Evolutionary conservation across 176 grass and related monocot genomes (phyloP).

Genomic region (Raddia distichophylla): DNA sequence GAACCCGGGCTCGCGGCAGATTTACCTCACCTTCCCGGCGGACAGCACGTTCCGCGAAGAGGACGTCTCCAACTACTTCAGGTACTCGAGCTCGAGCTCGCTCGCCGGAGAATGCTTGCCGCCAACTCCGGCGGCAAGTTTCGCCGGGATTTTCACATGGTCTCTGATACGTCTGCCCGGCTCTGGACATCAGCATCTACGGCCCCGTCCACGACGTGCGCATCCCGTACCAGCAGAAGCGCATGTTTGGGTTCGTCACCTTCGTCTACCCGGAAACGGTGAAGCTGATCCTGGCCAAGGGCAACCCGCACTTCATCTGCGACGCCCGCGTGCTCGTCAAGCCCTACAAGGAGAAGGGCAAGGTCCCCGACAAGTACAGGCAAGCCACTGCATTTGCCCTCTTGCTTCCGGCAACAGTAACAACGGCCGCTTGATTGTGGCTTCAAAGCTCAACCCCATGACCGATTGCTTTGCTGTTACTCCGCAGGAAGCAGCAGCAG

Average conservation of each 20-base stretch:
- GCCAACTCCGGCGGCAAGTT: background rate
- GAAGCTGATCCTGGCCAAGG: slow-evolving; percentile 95
- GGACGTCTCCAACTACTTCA: slow-evolving; percentile 98
- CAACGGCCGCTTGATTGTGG: background rate
- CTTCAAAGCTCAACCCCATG: background rate
- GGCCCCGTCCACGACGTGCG: slow-evolving; percentile 95
- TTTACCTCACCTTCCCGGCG: slow-evolving; percentile 99
- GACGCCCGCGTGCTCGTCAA: slow-evolving; percentile 98
- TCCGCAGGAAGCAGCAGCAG: slow-evolving; percentile 76
- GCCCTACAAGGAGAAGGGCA: slow-evolving; percentile 99
- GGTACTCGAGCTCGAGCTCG: slow-evolving; percentile 35
- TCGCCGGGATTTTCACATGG: background rate
- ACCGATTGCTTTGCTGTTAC: slow-evolving; percentile 26
- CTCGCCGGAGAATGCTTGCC: background rate
- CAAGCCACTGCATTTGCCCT: slow-evolving; percentile 31
- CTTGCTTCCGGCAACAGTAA: slow-evolving; percentile 18
- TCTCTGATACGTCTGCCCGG: background rate
- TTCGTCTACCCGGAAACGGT: slow-evolving; percentile 98
- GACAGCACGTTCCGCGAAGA: slow-evolving; percentile 98
- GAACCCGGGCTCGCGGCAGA: slow-evolving; percentile 89
- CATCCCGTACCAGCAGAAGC: slow-evolving; percentile 98
- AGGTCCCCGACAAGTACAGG: slow-evolving; percentile 98
- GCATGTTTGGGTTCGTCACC: slow-evolving; percentile 99
- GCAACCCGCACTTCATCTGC: slow-evolving; percentile 98
- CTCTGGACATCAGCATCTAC: slow-evolving; percentile 68